These are phyloP conservation scores for Tuctoria greenei DNA, from an alignment of 176 grass and related monocot species.

Conservation along the genomic window DNA sequence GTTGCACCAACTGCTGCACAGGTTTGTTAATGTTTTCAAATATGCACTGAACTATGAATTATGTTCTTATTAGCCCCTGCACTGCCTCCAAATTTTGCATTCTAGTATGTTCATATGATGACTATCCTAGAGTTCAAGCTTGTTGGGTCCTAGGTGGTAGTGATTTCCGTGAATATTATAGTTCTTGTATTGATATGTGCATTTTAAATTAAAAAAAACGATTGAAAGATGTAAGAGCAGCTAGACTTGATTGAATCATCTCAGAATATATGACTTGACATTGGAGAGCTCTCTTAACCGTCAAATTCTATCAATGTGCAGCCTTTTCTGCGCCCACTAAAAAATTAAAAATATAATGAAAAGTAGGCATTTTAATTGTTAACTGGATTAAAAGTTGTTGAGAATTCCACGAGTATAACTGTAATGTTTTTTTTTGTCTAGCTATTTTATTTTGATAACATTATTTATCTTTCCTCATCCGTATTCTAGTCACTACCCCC, in stretches of 20 bases:
- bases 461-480: not conserved
- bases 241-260: conserved; percentile 4
- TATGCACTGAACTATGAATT: conserved; percentile 6
- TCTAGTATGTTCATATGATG: conserved; percentile 11
- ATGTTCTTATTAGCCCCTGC: conserved; percentile 10
- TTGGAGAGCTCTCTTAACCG: not conserved
- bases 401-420: not conserved
- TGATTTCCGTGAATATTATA: conserved; percentile 20
- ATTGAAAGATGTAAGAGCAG: not conserved
- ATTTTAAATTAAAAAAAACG: conserved; percentile 1
- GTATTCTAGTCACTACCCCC: not conserved
- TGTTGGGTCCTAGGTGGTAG: conserved; percentile 32
- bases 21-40: conserved; percentile 45
- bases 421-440: not conserved
- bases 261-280: not conserved
- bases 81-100: conserved; percentile 8
- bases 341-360: not conserved
- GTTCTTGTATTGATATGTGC: conserved; percentile 21
- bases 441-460: not conserved
- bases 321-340: not conserved
- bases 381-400: not conserved
- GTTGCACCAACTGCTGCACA: conserved; percentile 96
- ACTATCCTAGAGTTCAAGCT: conserved; percentile 11
- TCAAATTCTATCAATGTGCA: not conserved
- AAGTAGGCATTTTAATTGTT: conserved; percentile 7